Evolutionary conservation across 768 basidiomycete genomes (phyloP).

Genomic region (Pisolithus albus): DNA sequence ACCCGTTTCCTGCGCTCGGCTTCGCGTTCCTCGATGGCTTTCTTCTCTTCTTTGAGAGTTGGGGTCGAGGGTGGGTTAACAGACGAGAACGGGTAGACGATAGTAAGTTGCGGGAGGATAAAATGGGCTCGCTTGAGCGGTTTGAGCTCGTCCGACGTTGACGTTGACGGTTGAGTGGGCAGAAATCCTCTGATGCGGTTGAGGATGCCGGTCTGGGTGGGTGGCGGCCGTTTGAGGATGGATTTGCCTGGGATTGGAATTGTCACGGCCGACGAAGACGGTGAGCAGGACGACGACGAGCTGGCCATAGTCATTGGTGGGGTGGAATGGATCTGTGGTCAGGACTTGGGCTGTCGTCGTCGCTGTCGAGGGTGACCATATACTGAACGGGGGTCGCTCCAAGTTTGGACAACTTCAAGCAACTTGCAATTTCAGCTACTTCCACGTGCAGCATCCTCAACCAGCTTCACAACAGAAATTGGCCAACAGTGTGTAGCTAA

Average conservation of each 20-base stretch:
- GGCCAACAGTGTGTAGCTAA: too few species aligned
- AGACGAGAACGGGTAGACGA: constrained; percentile 86
- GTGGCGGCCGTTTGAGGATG: constrained; percentile 73
- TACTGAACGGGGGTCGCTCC: not conserved
- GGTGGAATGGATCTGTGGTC: not conserved
- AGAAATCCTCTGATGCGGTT: constrained; percentile 70
- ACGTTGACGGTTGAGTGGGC: constrained; percentile 43
- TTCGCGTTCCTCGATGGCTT: constrained; percentile 72
- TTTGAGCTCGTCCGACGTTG: constrained; percentile 38
- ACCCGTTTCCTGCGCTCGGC: constrained; percentile 59
- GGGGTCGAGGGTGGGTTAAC: constrained; percentile 78
- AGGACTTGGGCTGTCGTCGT: not conserved
- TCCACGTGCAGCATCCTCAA: too few species aligned
- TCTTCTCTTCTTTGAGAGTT: constrained; percentile 73
- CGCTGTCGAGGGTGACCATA: not conserved
- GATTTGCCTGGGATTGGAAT: constrained; percentile 76
- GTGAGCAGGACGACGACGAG: constrained; percentile 47
- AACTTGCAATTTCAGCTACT: too few species aligned
- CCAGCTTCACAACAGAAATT: too few species aligned
- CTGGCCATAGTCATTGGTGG: constrained; percentile 14
- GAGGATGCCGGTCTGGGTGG: constrained; percentile 60
- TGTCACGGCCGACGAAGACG: constrained; percentile 76
- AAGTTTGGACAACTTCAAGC: too few species aligned
- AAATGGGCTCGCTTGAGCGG: constrained; percentile 88
- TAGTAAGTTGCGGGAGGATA: constrained; percentile 77